These are phyloP conservation scores for Tolypocladium ophioglossoides DNA, from an alignment of 2,329 filamentous ascomycete species.

Conservation along the genomic window DNA sequence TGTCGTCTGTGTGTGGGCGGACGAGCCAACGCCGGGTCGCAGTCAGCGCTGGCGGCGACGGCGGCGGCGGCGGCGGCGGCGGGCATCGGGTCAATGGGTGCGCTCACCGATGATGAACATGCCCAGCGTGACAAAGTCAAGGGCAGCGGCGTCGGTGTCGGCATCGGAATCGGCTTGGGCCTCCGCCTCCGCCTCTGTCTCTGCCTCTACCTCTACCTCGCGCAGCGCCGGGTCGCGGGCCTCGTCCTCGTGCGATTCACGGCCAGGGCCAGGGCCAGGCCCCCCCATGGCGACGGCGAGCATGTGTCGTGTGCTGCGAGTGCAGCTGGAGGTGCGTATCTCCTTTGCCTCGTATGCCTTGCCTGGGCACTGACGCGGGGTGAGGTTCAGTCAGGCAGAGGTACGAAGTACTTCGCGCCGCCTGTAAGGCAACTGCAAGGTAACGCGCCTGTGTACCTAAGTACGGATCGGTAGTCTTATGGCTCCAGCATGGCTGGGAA, in stretches of 20 bases:
- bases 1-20: slow-evolving; percentile 57
- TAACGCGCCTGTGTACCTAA: too few species aligned
- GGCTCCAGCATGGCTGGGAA: background rate
- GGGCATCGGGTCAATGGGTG: background rate
- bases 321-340: background rate
- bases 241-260: background rate
- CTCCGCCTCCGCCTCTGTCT: background rate
- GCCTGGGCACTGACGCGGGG: background rate
- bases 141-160: background rate
- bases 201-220: background rate
- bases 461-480: too few species aligned
- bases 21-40: background rate
- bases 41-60: slow-evolving; percentile 1
- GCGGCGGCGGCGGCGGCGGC: background rate
- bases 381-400: too few species aligned
- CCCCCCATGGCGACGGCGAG: background rate
- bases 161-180: background rate
- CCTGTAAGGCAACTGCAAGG: background rate
- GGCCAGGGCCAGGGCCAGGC: background rate
- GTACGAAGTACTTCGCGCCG: background rate
- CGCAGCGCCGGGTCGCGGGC: background rate
- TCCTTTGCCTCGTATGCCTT: background rate
- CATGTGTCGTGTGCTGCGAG: background rate
- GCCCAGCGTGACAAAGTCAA: slow-evolving; percentile 60
- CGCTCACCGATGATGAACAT: slow-evolving; percentile 63